These are phyloP conservation scores for Desmodesmus armatus DNA, from an alignment of 139 green algal species.

Conservation along the genomic window DNA sequence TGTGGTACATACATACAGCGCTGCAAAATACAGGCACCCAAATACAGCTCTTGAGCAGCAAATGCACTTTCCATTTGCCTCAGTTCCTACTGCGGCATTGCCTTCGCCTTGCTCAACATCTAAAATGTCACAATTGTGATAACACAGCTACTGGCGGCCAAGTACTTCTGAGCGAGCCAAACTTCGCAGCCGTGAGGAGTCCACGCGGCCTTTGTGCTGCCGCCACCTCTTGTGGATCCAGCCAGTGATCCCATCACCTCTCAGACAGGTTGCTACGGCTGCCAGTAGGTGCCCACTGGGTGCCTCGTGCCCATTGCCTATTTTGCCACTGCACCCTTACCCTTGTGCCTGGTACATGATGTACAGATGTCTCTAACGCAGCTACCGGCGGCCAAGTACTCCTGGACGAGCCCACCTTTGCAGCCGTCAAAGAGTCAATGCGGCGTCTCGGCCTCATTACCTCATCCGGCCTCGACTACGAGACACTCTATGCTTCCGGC, in stretches of 20 bases:
- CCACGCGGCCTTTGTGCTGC: neutral
- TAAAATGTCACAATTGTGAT: too few species aligned
- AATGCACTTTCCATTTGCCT: too few species aligned
- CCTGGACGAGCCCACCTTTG: constrained; percentile 23
- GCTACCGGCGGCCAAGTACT: constrained; percentile 35
- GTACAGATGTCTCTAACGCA: constrained; percentile 19
- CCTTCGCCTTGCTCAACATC: too few species aligned
- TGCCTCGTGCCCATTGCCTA: too few species aligned
- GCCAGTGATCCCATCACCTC: too few species aligned
- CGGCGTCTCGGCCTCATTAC: neutral
- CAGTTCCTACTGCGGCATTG: too few species aligned
- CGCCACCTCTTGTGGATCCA: neutral
- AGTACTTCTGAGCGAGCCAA: constrained; percentile 25
- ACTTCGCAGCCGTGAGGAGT: constrained; percentile 1
- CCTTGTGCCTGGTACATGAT: neutral
- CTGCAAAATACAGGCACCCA: too few species aligned
- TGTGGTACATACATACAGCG: too few species aligned
- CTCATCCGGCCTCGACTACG: neutral
- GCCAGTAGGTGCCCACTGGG: too few species aligned
- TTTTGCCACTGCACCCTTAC: too few species aligned
- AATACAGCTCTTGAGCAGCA: too few species aligned
- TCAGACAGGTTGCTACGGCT: too few species aligned
- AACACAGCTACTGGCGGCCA: constrained; percentile 18
- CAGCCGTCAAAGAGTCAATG: neutral
- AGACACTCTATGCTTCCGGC: neutral